Conservation (phyloP, 1,284 basidiomycete genomes). For the Leccinum insolens region DNA sequence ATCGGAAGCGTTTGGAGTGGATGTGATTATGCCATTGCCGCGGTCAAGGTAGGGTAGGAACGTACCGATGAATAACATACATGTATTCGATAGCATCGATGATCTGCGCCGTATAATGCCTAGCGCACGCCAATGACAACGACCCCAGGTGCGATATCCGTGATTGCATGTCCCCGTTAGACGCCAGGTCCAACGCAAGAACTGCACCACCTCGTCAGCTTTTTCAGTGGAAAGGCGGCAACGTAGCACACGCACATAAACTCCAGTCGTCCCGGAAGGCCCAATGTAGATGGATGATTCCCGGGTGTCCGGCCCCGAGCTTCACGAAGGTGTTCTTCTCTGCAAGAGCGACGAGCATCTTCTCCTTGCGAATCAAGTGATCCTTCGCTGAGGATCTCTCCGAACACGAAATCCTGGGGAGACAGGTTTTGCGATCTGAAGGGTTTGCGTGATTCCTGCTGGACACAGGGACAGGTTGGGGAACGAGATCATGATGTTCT, state of each 20-base stretch:
- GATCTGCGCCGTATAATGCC: slow-evolving; percentile 87
- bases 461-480: no score
- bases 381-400: no score
- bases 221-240: not conserved
- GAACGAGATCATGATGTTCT: no score
- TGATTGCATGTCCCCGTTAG: slow-evolving; percentile 86
- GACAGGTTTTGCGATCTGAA: no score
- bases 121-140: slow-evolving; percentile 73
- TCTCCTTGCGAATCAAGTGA: no score
- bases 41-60: slow-evolving; percentile 6
- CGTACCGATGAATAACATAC: slow-evolving; percentile 87
- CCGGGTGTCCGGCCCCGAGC: no score
- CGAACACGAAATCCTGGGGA: no score
- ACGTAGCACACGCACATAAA: slow-evolving; percentile 1
- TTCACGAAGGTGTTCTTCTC: no score
- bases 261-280: no score
- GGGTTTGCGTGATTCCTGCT: no score
- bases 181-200: slow-evolving; percentile 88
- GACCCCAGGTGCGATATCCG: slow-evolving; percentile 83
- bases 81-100: slow-evolving; percentile 89
- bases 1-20: not conserved
- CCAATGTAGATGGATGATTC: no score
- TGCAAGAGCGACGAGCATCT: no score
- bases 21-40: slow-evolving; percentile 13
- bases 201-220: slow-evolving; percentile 48